Evolutionary conservation across 1,139 yeast genomes (phyloP).

Genomic region (Saccharomyces hybrid): DNA sequence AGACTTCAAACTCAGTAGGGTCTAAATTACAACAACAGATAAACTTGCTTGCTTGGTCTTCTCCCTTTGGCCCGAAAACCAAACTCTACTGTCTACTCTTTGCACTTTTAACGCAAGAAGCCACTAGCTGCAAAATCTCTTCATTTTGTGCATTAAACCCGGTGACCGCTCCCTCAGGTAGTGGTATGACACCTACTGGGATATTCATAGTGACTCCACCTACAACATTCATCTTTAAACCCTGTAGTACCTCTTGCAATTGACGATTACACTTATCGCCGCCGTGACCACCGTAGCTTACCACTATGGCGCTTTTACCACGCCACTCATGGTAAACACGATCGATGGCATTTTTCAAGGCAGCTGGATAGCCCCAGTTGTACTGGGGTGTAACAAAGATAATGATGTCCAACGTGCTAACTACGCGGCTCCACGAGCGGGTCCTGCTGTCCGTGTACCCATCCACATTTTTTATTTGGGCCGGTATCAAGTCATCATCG

Average conservation of each 20-base stretch:
- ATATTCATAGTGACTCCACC: conserved; percentile 6
- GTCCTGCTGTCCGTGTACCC: conserved; percentile 17
- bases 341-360: conserved; percentile 32
- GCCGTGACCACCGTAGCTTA: conserved; percentile 30
- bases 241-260: conserved; percentile 10
- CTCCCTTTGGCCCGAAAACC: background rate
- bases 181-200: background rate
- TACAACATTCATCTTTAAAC: conserved; percentile 11
- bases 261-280: conserved; percentile 28
- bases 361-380: conserved; percentile 32
- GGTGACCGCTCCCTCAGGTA: background rate
- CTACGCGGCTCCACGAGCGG: conserved; percentile 14
- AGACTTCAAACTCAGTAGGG: too few species aligned
- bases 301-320: conserved; percentile 29
- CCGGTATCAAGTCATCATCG: conserved; percentile 7
- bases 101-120: background rate
- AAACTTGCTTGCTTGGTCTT: too few species aligned
- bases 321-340: conserved; percentile 30
- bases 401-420: conserved; percentile 18
- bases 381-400: conserved; percentile 33
- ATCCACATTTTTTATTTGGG: conserved; percentile 12
- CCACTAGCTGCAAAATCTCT: background rate
- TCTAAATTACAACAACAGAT: background rate
- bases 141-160: background rate
- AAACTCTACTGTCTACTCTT: background rate